phyloP scores from a whole-genome alignment of 306 rosid species.

The Begonia masoniana region DNA sequence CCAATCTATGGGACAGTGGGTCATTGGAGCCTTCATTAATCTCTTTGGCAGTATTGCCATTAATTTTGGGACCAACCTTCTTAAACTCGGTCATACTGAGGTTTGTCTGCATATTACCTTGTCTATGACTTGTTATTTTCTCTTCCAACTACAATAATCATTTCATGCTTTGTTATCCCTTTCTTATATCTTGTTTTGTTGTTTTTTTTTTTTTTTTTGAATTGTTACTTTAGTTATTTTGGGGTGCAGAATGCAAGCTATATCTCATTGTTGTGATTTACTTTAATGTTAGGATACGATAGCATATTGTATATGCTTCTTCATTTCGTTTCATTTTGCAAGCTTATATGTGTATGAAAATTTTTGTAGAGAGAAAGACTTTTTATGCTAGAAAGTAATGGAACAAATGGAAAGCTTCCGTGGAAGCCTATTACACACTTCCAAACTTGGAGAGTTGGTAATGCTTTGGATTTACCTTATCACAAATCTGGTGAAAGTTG shows the following conservation, averaged over 20 bases:
- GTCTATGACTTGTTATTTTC: not conserved
- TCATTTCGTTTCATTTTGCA: not conserved
- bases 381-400: constrained; percentile 52
- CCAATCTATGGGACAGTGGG: constrained; percentile 92
- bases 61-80: constrained; percentile 95
- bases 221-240: not conserved
- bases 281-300: no score
- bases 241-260: no score
- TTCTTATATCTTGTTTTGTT: not conserved
- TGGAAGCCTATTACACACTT: constrained; percentile 68
- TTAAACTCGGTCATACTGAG: constrained; percentile 95
- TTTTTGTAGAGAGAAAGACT: constrained; percentile 71
- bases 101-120: constrained; percentile 12
- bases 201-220: constrained; percentile 4
- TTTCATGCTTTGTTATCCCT: not conserved
- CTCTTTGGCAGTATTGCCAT: constrained; percentile 94
- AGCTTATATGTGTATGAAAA: constrained; percentile 1
- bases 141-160: not conserved
- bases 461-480: constrained; percentile 14
- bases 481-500: constrained; percentile 3
- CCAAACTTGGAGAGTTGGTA: constrained; percentile 95
- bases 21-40: constrained; percentile 92
- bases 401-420: constrained; percentile 48
- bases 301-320: no score
- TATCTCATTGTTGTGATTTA: no score